Percentiles rank a stretch among this genome's conserved stretches.
These are phyloP conservation scores for Darksidea phi DNA, from an alignment of 495 filamentous ascomycete species.

Conservation along the genomic window DNA sequence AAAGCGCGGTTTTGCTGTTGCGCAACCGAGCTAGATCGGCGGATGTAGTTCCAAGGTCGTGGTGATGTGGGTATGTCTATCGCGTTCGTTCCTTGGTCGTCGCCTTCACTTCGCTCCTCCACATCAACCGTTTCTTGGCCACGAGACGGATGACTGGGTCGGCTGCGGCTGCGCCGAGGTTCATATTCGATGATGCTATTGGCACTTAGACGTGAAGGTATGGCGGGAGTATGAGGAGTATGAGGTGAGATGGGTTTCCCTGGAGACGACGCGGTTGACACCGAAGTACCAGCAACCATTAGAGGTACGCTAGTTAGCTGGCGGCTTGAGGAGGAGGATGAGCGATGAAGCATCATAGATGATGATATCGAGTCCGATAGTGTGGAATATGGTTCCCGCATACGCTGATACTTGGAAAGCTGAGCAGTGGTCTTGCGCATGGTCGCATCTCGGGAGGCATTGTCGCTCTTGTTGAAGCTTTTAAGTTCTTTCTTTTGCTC, in stretches of 20 bases:
- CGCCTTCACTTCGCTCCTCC: conserved; percentile 2
- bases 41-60: conserved; percentile 57
- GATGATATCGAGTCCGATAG: conserved; percentile 87
- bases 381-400: conserved; percentile 81
- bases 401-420: conserved; percentile 72
- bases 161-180: conserved; percentile 30
- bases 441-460: conserved; percentile 57
- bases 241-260: conserved; percentile 92
- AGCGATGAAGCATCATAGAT: conserved; percentile 76
- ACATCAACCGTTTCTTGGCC: conserved; percentile 13
- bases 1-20: conserved; percentile 58
- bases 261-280: conserved; percentile 81
- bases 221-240: conserved; percentile 89
- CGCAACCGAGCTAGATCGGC: conserved; percentile 77
- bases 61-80: conserved; percentile 85
- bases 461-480: conserved; percentile 58
- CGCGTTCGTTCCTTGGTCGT: conserved; percentile 55
- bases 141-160: conserved; percentile 27
- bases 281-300: conserved; percentile 78
- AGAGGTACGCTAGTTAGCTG: conserved; percentile 79
- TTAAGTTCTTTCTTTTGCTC: conserved; percentile 77
- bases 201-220: conserved; percentile 87
- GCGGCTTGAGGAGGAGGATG: conserved; percentile 78
- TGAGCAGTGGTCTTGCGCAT: conserved; percentile 64
- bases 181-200: conserved; percentile 78